Evolutionary conservation across 495 filamentous ascomycete species (phyloP).

Genomic region (Daldinia caldariorum): DNA sequence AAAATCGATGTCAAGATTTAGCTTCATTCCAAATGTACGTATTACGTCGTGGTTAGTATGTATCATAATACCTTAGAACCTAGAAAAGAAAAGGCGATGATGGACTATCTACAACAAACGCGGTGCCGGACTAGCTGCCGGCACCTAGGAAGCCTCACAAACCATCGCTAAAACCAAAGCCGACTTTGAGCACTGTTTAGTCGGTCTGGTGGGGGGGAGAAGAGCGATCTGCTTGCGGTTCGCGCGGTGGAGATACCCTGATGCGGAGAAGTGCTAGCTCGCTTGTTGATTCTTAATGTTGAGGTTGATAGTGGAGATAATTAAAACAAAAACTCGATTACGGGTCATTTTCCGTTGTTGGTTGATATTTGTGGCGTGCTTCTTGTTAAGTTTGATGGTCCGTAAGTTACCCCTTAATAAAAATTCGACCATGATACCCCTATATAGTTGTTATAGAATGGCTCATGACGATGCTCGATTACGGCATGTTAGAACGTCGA

Average conservation of each 20-base stretch:
- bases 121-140: background rate
- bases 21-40: constrained; percentile 35
- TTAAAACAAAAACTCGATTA: constrained; percentile 20
- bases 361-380: background rate
- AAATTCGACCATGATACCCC: background rate
- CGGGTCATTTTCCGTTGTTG: background rate
- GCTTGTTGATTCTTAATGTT: constrained; percentile 6
- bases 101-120: background rate
- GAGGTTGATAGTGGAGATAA: constrained; percentile 21
- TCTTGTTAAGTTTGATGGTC: background rate
- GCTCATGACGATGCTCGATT: background rate
- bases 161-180: background rate
- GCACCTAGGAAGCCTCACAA: background rate
- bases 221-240: constrained; percentile 11
- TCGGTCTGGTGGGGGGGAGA: background rate
- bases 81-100: background rate
- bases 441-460: background rate
- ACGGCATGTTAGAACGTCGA: background rate
- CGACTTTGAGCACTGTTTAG: background rate
- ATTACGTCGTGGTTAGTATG: constrained; percentile 25
- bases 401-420: no score
- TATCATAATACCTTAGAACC: constrained; percentile 28
- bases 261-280: constrained; percentile 7
- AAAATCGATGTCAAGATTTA: background rate
- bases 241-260: constrained; percentile 1